phyloP scores from a whole-genome alignment of 164 flowering plant genomes.

The Sedum album region DNA sequence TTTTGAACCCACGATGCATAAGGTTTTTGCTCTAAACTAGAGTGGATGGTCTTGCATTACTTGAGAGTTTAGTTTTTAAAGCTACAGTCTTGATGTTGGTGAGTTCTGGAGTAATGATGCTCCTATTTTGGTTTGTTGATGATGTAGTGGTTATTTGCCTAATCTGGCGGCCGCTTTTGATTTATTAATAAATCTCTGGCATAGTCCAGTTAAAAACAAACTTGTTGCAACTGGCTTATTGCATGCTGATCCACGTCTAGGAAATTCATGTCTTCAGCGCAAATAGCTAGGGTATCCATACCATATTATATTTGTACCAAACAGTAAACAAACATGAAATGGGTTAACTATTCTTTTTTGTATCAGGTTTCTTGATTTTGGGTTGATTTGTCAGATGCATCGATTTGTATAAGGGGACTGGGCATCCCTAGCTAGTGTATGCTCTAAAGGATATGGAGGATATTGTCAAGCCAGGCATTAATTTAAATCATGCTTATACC shows the following conservation, averaged over 20 bases:
- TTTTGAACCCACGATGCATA: too few species aligned
- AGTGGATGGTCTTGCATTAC: too few species aligned
- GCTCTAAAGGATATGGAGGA: constrained; percentile 83
- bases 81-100: too few species aligned
- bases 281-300: constrained; percentile 61
- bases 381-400: constrained; percentile 90
- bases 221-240: constrained; percentile 93
- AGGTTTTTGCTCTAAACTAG: too few species aligned
- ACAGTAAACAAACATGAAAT: not conserved
- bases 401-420: constrained; percentile 94
- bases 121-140: too few species aligned
- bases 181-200: too few species aligned
- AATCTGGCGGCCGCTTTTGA: too few species aligned
- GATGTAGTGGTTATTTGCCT: too few species aligned
- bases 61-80: too few species aligned
- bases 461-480: constrained; percentile 73
- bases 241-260: constrained; percentile 99
- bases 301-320: not conserved
- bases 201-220: too few species aligned
- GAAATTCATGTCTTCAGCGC: constrained; percentile 64
- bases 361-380: constrained; percentile 90
- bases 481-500: constrained; percentile 34
- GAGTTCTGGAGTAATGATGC: too few species aligned
- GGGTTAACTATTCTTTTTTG: constrained; percentile 6
- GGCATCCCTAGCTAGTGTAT: constrained; percentile 70